A percentile compares a stretch with the other conserved stretches of the same genome.
phyloP scores from a whole-genome alignment of 176 grass and related monocot species.

The Dactylis glomerata region DNA sequence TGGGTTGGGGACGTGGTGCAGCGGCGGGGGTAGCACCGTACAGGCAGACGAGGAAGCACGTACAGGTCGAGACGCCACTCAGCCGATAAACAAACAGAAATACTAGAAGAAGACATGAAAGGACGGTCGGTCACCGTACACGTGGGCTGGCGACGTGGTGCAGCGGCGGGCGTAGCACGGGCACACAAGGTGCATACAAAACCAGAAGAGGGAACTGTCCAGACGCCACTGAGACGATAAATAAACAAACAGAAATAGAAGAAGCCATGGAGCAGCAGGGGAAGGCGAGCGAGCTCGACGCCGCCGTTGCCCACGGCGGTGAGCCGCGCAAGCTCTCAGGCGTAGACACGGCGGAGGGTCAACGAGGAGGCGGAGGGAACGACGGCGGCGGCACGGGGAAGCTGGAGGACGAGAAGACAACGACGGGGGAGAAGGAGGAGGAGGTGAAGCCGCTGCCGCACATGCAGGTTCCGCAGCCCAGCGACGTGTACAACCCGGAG shows the following conservation, averaged over 20 bases:
- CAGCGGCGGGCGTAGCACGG: neutral
- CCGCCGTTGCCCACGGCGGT: neutral
- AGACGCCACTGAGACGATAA: neutral
- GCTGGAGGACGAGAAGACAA: neutral
- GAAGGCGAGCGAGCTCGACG: neutral
- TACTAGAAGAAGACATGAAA: too few species aligned
- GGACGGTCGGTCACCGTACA: neutral
- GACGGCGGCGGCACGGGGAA: neutral
- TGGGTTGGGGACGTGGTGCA: too few species aligned
- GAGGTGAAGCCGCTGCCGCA: conserved; percentile 35
- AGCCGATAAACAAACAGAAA: too few species aligned
- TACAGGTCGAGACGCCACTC: too few species aligned
- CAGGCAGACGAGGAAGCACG: too few species aligned
- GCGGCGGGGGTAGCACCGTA: too few species aligned
- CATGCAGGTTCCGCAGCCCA: conserved; percentile 34
- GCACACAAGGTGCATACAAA: neutral
- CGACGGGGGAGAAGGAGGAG: neutral
- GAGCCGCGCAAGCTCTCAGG: neutral
- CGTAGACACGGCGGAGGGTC: neutral
- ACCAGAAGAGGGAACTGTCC: neutral
- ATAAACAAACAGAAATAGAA: neutral
- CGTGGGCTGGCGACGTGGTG: neutral
- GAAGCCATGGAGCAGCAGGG: neutral
- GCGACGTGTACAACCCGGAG: conserved; percentile 39
- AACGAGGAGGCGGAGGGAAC: neutral